A percentile compares a stretch with the other conserved stretches of the same genome.
phyloP scores from a whole-genome alignment of 192 early-diverging fungal genomes.

The Geranomyces variabilis region DNA sequence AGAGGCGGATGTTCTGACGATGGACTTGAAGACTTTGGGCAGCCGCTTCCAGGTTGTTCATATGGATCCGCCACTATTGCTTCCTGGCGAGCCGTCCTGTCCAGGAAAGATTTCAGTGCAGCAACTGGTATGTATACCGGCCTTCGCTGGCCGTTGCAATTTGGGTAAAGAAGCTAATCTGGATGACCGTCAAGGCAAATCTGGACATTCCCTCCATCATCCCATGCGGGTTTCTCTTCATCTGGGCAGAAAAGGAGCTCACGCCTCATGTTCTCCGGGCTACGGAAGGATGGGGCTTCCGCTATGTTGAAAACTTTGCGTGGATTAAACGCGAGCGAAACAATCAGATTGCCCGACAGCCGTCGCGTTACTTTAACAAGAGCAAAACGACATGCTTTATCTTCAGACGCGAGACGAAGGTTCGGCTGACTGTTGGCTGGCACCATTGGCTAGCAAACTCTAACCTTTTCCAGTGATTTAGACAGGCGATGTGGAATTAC shows the following conservation, averaged over 20 bases:
- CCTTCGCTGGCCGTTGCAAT: neutral
- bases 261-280: slow-evolving; percentile 77
- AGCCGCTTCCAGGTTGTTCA: slow-evolving; percentile 80
- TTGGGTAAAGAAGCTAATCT: too few species aligned
- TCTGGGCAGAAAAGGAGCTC: slow-evolving; percentile 94
- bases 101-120: slow-evolving; percentile 68
- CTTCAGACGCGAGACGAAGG: slow-evolving; percentile 71
- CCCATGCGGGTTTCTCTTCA: slow-evolving; percentile 84
- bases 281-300: slow-evolving; percentile 77
- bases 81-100: slow-evolving; percentile 62
- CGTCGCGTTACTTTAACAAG: slow-evolving; percentile 80
- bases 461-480: slow-evolving; percentile 31
- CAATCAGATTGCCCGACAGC: slow-evolving; percentile 74
- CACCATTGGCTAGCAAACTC: slow-evolving; percentile 14
- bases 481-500: slow-evolving; percentile 85
- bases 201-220: slow-evolving; percentile 67
- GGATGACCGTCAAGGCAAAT: slow-evolving; percentile 19
- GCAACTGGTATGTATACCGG: slow-evolving; percentile 60
- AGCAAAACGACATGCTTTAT: slow-evolving; percentile 87
- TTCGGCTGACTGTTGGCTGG: neutral
- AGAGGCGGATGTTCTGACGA: slow-evolving; percentile 25
- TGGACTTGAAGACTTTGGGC: slow-evolving; percentile 55
- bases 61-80: slow-evolving; percentile 87
- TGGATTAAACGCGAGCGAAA: slow-evolving; percentile 88
- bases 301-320: slow-evolving; percentile 96